phyloP scores from a whole-genome alignment of 2,329 filamentous ascomycete species.

The Microdochium nivale region DNA sequence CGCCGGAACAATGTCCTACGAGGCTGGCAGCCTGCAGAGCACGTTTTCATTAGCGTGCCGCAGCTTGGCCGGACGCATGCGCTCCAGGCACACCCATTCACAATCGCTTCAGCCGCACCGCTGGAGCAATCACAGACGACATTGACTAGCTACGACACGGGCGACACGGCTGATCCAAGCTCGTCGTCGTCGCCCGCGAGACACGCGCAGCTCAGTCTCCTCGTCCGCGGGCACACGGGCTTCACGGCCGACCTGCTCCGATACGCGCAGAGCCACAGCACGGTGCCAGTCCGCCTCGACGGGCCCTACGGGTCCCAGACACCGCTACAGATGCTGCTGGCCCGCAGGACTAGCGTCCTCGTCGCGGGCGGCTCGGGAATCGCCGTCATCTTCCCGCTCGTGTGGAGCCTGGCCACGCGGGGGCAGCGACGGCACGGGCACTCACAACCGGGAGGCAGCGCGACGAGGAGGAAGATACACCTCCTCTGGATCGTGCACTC shows the following conservation, averaged over 20 bases:
- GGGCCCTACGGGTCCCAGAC: conserved; percentile 55
- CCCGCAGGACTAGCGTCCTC: conserved; percentile 39
- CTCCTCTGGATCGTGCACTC: conserved; percentile 54
- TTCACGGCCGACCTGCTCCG: conserved; percentile 48
- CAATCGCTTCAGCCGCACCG: conserved; percentile 53
- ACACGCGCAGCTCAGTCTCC: conserved; percentile 44
- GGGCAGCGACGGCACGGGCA: too few species aligned
- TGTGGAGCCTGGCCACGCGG: conserved; percentile 41
- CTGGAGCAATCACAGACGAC: not conserved
- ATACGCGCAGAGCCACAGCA: conserved; percentile 34
- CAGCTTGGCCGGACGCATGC: conserved; percentile 39
- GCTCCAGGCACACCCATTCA: conserved; percentile 58
- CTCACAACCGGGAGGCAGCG: not conserved
- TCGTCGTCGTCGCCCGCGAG: conserved; percentile 1
- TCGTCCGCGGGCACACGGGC: conserved; percentile 51
- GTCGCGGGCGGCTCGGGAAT: conserved; percentile 58
- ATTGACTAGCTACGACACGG: conserved; percentile 1
- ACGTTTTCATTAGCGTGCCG: conserved; percentile 55
- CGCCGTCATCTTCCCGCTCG: conserved; percentile 53
- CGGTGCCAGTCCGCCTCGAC: conserved; percentile 44
- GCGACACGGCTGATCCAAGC: conserved; percentile 5
- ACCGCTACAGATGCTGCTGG: conserved; percentile 42
- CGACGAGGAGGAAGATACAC: conserved; percentile 20
- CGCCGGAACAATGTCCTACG: conserved; percentile 24
- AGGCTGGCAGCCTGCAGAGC: conserved; percentile 54